Percentiles rank a stretch among this genome's conserved stretches.
Conservation (phyloP, 805 yeast species). For the Cyberlindnera amylophila region DNA sequence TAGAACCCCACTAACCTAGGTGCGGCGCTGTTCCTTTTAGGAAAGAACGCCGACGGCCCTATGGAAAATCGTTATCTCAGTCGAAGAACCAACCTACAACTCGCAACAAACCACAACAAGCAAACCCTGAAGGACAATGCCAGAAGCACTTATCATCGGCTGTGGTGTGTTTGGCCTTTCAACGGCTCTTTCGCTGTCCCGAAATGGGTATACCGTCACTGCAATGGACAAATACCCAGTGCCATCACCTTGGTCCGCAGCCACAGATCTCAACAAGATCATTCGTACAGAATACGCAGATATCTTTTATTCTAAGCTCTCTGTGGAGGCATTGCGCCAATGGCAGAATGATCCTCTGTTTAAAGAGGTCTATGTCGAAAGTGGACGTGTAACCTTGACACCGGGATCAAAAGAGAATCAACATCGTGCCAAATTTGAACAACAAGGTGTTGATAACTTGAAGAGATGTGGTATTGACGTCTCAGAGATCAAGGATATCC, state of each 20-base stretch:
- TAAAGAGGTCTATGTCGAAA: slow-evolving; percentile 33
- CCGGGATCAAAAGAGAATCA: slow-evolving; percentile 29
- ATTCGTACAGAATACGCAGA: slow-evolving; percentile 46
- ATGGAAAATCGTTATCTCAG: no score
- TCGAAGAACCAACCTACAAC: no score
- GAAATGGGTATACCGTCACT: slow-evolving; percentile 29
- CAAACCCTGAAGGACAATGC: no score
- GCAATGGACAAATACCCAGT: slow-evolving; percentile 39
- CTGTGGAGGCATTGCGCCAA: slow-evolving; percentile 40
- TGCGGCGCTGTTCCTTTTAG: no score
- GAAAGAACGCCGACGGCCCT: no score
- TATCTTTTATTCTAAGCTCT: slow-evolving; percentile 36
- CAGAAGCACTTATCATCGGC: slow-evolving; percentile 27
- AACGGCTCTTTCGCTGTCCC: slow-evolving; percentile 36
- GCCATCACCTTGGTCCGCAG: slow-evolving; percentile 45
- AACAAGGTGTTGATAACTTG: slow-evolving; percentile 34
- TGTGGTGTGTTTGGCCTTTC: slow-evolving; percentile 48
- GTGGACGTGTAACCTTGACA: slow-evolving; percentile 40
- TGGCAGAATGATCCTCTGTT: slow-evolving; percentile 35
- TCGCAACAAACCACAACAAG: not conserved
- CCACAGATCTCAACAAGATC: slow-evolving; percentile 47
- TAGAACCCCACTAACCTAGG: no score
- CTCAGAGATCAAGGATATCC: slow-evolving; percentile 26
- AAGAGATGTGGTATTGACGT: slow-evolving; percentile 23
- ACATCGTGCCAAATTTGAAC: slow-evolving; percentile 36